phyloP scores from a whole-genome alignment of 805 yeast genomes.

The Metschnikowia aberdeeniae region DNA sequence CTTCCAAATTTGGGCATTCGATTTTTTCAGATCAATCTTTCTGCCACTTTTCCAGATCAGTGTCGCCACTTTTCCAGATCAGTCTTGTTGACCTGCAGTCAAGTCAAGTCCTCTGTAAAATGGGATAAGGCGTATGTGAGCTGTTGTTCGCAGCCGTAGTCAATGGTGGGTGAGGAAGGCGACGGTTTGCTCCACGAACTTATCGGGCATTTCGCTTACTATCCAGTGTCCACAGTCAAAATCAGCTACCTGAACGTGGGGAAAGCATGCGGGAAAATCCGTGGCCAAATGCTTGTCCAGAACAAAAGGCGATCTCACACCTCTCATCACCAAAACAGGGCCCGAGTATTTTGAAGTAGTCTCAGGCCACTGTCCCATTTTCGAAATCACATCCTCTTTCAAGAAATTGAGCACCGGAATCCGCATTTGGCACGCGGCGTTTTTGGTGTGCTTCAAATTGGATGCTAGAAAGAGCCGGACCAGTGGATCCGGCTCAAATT shows the following conservation, averaged over 20 bases:
- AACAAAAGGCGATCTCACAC: constrained; percentile 40
- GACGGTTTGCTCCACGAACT: constrained; percentile 19
- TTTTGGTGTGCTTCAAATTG: constrained; percentile 25
- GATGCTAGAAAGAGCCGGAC: constrained; percentile 37
- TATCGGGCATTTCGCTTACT: constrained; percentile 36
- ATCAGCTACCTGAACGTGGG: constrained; percentile 16
- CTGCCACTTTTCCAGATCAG: too few species aligned
- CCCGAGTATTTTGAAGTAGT: constrained; percentile 21
- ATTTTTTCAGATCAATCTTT: too few species aligned
- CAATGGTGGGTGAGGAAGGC: constrained; percentile 4
- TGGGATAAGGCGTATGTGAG: too few species aligned
- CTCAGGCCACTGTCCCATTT: constrained; percentile 17
- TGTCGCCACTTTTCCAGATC: too few species aligned
- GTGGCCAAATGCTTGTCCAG: constrained; percentile 20
- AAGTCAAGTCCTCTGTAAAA: too few species aligned
- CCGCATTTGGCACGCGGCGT: constrained; percentile 7
- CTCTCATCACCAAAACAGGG: constrained; percentile 44
- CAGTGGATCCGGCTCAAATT: constrained; percentile 22
- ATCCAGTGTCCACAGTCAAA: constrained; percentile 38
- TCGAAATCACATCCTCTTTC: constrained; percentile 9
- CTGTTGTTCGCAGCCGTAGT: too few species aligned
- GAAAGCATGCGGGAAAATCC: constrained; percentile 25
- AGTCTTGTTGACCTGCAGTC: too few species aligned
- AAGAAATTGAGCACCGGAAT: constrained; percentile 16
- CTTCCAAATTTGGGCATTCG: too few species aligned